These are phyloP conservation scores for Suillus clintonianus DNA, from an alignment of 768 basidiomycete genomes.

Conservation along the genomic window DNA sequence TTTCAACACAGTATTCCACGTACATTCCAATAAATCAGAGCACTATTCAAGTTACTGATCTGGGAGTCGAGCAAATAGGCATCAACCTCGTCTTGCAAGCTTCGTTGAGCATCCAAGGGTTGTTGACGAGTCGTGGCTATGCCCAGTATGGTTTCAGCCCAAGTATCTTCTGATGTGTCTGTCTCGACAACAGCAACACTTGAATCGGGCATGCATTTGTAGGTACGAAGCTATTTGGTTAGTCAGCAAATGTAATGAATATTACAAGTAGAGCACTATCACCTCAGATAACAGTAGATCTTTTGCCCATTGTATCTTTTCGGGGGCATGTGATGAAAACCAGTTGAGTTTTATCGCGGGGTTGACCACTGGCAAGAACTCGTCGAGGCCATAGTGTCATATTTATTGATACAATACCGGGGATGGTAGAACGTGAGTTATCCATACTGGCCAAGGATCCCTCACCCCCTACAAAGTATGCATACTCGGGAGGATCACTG, in stretches of 20 bases:
- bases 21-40: neutral
- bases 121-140: neutral
- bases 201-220: neutral
- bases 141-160: neutral
- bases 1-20: neutral
- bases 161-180: neutral
- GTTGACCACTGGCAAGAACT: constrained; percentile 4
- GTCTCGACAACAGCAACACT: neutral
- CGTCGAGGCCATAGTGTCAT: neutral
- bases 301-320: neutral
- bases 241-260: neutral
- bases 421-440: too few relatives aligned
- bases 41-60: neutral
- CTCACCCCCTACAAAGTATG: too few relatives aligned
- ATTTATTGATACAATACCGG: too few relatives aligned
- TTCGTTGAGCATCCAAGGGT: neutral
- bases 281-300: neutral
- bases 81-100: neutral
- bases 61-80: neutral
- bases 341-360: constrained; percentile 7
- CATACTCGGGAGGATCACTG: too few relatives aligned
- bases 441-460: too few relatives aligned
- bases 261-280: too few relatives aligned
- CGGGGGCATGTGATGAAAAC: neutral
- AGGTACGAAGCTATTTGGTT: neutral